Base-by-base conservation (phyloP, 129 eudicot species). In the Arctium lappa region DNA sequence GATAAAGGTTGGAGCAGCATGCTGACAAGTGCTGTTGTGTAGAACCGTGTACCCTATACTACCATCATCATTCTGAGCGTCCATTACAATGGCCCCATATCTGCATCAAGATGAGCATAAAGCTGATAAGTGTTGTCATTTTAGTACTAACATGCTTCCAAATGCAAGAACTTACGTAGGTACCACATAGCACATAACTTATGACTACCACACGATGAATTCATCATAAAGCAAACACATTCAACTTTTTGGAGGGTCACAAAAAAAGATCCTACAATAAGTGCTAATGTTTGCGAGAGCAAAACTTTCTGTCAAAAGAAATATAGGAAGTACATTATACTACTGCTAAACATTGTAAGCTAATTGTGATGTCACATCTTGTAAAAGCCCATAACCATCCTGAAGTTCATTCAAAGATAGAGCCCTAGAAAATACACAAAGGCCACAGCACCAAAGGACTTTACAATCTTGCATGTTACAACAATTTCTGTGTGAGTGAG, bases 1-100 rank as follows among this genome's bases (percentile, higher is more conserved):
- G 32, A 95, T 93, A 86, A 76, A 95, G 36, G 99, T 95, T 5
- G 99, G 99, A 77, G 92, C 99, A 81, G 95, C 92, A 89, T 95
- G 99, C 92, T 95, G 99, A 85, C 97, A 95, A 33, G 98, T 79
- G 83, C 98, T 95, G 84, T 95, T 95, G 90, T 93, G 97, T 56
- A 95, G 94, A 84, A 95, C 81, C 22, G 99, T 90, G 88, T 93
- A 95, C 65, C 99, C 98, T 56, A 93, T 85, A 81, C 94, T 90
- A 66, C 97, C 98, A 82, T 93, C 92, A 75, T 84, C 88, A 69
- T 89, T 75, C 80, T 83, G 94, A 79, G 86, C 73, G 77, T 95
- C 98, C 98, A 95, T 93, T 65, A 95, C 87, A 78, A 93, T 75
- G 42, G 99, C 99, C 77, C 98, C 99, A 82, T 95, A 95, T 90